phyloP scores from a whole-genome alignment of 1,139 yeast genomes.

The Magnusiomyces fungicola region DNA sequence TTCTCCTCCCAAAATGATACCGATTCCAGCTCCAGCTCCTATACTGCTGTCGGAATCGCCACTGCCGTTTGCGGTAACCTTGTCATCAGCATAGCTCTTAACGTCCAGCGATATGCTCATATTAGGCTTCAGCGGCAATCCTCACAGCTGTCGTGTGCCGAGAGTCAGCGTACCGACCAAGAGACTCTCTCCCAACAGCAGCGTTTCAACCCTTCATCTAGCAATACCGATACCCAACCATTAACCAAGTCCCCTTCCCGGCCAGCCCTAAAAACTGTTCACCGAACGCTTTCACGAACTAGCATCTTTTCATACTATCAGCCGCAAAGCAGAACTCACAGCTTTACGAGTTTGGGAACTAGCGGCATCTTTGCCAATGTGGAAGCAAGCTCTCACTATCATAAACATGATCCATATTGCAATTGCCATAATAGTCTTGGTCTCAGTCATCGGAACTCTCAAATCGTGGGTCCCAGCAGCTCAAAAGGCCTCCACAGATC shows the following conservation, averaged over 20 bases:
- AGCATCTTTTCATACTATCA: neutral
- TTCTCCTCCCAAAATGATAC: neutral
- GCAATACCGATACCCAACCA: neutral
- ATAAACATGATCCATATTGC: neutral
- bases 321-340: neutral
- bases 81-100: constrained; percentile 34
- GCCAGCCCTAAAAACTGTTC: neutral
- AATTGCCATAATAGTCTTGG: no score
- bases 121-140: constrained; percentile 15
- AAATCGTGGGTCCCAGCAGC: no score
- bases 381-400: neutral
- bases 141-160: neutral
- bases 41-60: constrained; percentile 29
- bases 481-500: no score
- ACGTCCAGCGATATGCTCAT: constrained; percentile 37
- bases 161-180: no score
- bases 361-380: neutral
- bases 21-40: constrained; percentile 9
- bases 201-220: neutral
- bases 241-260: constrained; percentile 1
- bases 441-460: no score
- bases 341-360: neutral
- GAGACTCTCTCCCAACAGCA: no score
- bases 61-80: constrained; percentile 35
- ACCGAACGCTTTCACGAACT: neutral